phyloP scores from a whole-genome alignment of 805 yeast genomes.

The Zygosaccharomyces siamensis region DNA sequence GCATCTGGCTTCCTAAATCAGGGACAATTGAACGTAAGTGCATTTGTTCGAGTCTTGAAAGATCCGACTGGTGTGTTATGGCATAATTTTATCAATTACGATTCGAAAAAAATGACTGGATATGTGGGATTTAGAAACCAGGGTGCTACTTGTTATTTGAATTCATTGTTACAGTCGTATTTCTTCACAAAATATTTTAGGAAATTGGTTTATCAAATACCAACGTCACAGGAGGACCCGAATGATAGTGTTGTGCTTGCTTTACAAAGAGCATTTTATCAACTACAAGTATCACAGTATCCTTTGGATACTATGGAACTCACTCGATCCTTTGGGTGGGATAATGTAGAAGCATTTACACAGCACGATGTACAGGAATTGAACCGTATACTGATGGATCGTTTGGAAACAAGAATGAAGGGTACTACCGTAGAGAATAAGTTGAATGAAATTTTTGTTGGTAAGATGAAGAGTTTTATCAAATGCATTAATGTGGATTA shows the following conservation, averaged over 20 bases:
- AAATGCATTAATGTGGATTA: constrained; percentile 90
- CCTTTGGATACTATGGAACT: constrained; percentile 83
- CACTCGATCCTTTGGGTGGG: constrained; percentile 97
- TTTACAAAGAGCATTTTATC: constrained; percentile 81
- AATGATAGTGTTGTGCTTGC: constrained; percentile 71
- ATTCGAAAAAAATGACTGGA: constrained; percentile 84
- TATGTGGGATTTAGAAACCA: constrained; percentile 91
- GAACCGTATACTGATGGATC: constrained; percentile 92
- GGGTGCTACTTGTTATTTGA: constrained; percentile 97
- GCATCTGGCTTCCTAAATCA: constrained; percentile 44
- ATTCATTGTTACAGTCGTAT: constrained; percentile 86
- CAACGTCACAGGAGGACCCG: constrained; percentile 57
- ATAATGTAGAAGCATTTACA: constrained; percentile 86
- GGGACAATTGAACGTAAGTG: constrained; percentile 64
- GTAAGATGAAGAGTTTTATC: constrained; percentile 92
- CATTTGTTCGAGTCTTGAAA: constrained; percentile 66
- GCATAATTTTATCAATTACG: constrained; percentile 80
- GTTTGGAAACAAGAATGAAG: constrained; percentile 85
- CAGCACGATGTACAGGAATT: constrained; percentile 98
- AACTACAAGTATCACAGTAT: constrained; percentile 62
- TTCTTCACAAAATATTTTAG: constrained; percentile 80
- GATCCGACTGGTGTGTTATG: constrained; percentile 94
- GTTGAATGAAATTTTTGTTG: constrained; percentile 82
- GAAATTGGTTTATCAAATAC: constrained; percentile 82
- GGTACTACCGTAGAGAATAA: constrained; percentile 75